Conservation (phyloP, 192 early-diverging fungal genomes). For the Backusella circina region DNA sequence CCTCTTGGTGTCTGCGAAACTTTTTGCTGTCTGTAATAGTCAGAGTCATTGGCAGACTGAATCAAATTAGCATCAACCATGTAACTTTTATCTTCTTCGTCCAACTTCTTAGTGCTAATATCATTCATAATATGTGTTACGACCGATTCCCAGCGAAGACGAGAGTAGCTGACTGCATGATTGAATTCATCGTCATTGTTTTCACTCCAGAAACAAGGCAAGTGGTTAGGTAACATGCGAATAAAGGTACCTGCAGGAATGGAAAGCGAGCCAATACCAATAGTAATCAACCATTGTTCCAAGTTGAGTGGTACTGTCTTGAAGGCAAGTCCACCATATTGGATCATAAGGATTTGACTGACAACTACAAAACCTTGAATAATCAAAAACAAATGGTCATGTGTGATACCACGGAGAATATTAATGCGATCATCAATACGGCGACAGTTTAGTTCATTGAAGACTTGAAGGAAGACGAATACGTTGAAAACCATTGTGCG, state of each 20-base stretch:
- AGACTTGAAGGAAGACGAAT: slow-evolving; percentile 93
- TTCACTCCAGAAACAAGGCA: slow-evolving; percentile 14
- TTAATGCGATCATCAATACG: slow-evolving; percentile 76
- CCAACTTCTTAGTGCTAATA: background rate
- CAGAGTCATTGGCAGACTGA: background rate
- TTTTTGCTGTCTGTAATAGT: background rate
- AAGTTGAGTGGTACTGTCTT: slow-evolving; percentile 63
- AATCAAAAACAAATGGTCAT: slow-evolving; percentile 75
- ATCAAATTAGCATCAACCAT: background rate
- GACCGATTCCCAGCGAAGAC: slow-evolving; percentile 21
- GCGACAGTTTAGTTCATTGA: slow-evolving; percentile 93
- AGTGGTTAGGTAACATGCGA: slow-evolving; percentile 62
- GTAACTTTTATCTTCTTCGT: background rate
- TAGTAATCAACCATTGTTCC: slow-evolving; percentile 75
- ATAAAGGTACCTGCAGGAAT: slow-evolving; percentile 68
- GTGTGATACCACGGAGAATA: slow-evolving; percentile 77
- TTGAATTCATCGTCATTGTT: slow-evolving; percentile 39
- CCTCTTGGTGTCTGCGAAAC: background rate
- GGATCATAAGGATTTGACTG: slow-evolving; percentile 79
- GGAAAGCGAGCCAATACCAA: slow-evolving; percentile 75
- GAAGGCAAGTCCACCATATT: slow-evolving; percentile 86
- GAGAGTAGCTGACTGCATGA: slow-evolving; percentile 17
- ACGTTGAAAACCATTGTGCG: slow-evolving; percentile 89
- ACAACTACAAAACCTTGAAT: slow-evolving; percentile 52
- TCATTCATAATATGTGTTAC: slow-evolving; percentile 6